phyloP scores from a whole-genome alignment of 2,329 filamentous ascomycete species.

The Cladosporium colombiae region DNA sequence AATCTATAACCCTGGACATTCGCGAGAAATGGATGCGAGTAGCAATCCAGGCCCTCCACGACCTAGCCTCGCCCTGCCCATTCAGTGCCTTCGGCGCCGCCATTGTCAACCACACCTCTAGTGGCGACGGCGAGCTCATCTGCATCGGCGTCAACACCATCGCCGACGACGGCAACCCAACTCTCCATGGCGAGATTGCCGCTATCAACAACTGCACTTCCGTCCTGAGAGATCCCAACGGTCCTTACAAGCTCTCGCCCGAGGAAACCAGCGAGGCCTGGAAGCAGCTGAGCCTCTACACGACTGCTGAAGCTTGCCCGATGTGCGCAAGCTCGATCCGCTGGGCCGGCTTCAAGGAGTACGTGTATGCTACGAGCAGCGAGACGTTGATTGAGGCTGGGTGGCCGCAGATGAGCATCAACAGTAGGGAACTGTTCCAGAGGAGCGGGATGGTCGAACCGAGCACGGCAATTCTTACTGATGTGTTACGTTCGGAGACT shows the following conservation, averaged over 20 bases:
- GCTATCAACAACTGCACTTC: slow-evolving; percentile 56
- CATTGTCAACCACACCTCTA: slow-evolving; percentile 57
- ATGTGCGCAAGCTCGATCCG: slow-evolving; percentile 61
- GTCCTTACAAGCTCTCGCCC: slow-evolving; percentile 47
- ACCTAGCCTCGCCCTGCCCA: slow-evolving; percentile 51
- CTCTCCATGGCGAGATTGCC: slow-evolving; percentile 57
- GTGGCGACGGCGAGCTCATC: slow-evolving; percentile 47
- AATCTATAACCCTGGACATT: slow-evolving; percentile 40
- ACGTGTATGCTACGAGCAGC: slow-evolving; percentile 57
- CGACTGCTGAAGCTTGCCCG: slow-evolving; percentile 59
- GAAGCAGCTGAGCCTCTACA: slow-evolving; percentile 53
- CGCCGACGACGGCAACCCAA: slow-evolving; percentile 51
- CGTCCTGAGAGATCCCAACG: slow-evolving; percentile 50
- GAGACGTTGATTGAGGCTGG: slow-evolving; percentile 48
- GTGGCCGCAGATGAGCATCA: slow-evolving; percentile 55
- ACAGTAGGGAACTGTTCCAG: slow-evolving; percentile 50
- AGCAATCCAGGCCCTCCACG: slow-evolving; percentile 49
- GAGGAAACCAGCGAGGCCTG: slow-evolving; percentile 50
- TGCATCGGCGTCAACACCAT: slow-evolving; percentile 55
- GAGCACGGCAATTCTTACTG: slow-evolving; percentile 45
- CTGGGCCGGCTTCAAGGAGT: slow-evolving; percentile 58
- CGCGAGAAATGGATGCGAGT: slow-evolving; percentile 56
- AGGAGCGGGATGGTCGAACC: slow-evolving; percentile 42
- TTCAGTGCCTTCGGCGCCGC: slow-evolving; percentile 56
- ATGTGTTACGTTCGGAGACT: slow-evolving; percentile 55